Base-by-base conservation (phyloP, 441 rosid species). In the Euphorbia schlechtendalii region DNA sequence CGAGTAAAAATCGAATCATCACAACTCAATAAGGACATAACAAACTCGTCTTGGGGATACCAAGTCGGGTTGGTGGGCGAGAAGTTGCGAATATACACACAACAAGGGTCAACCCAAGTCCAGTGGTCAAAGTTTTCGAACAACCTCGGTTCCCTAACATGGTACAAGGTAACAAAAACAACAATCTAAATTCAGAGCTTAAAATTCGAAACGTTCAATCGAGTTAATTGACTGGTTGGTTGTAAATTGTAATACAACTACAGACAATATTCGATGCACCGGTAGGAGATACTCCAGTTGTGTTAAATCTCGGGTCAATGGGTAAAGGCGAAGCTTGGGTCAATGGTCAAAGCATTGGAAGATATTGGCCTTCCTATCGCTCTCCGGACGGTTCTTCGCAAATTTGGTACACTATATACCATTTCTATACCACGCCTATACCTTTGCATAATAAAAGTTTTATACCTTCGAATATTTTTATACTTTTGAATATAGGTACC, bases 251-350 rank as follows among this genome's bases (percentile, higher is more conserved):
- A n/a, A n/a, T n/a, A n/a, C n/a, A n/a, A 32, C 52, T 64, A 20
- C 79, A 92, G 96, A 76, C 85, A 5, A 9, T 55, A 21, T 87
- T 92, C 63, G 75, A 86, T 57, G 83, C 82, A 28, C 96, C 96
- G 9, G 45, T 64, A 45, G 85, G 83, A 62, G 72, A 70, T 22
- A 84, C 72, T 67, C 89, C 96, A 8, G 72, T 91, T 7, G 86
- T 81, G 10, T 49, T 91, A 68, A 84, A 91, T 82, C 86, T 91
- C 59, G 80, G 74, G 52, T 77, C 90, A 63, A 85, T 91, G 96
- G 89, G 96, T 71, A 88, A 91, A 73, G 96, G 97, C 2, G 90
- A 91, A 80, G 88, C 83, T 64, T 91, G 94, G 92, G 82, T 91
- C 66, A 88, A 91, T 38, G 90, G 96, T 40, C 74, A 75, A 66